Percentiles rank a stretch among this genome's conserved stretches.
These are phyloP conservation scores for Maudiozyma humilis DNA, from an alignment of 1,139 yeast species.

Conservation along the genomic window DNA sequence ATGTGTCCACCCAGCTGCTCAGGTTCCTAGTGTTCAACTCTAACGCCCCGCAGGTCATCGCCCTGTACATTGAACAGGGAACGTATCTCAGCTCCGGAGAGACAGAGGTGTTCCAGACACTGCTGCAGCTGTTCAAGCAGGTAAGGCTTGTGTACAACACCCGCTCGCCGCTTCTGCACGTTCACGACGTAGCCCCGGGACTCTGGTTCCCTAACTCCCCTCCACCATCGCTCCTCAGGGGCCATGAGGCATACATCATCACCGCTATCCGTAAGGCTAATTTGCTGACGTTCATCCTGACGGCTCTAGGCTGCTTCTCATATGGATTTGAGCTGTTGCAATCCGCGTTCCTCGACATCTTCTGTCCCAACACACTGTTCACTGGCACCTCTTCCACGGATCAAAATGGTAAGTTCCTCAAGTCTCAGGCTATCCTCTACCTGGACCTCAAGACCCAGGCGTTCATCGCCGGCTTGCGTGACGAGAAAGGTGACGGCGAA, in stretches of 20 bases:
- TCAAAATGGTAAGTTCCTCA: slow-evolving; percentile 46
- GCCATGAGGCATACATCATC: slow-evolving; percentile 50
- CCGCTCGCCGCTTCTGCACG: slow-evolving; percentile 58
- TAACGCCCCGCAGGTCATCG: slow-evolving; percentile 23
- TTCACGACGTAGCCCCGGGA: slow-evolving; percentile 45
- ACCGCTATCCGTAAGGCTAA: slow-evolving; percentile 75
- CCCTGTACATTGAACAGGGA: slow-evolving; percentile 15
- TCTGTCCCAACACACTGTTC: slow-evolving; percentile 53
- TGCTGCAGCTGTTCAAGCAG: slow-evolving; percentile 69
- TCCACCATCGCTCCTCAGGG: slow-evolving; percentile 50
- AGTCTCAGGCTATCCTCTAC: slow-evolving; percentile 70
- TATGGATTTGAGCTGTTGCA: slow-evolving; percentile 83
- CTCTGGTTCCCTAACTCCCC: slow-evolving; percentile 57
- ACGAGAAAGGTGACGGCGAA: slow-evolving; percentile 39
- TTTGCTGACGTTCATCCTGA: slow-evolving; percentile 76
- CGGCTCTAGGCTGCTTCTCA: slow-evolving; percentile 68
- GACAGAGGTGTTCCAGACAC: slow-evolving; percentile 64
- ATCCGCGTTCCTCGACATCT: slow-evolving; percentile 74
- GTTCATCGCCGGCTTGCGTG: slow-evolving; percentile 77
- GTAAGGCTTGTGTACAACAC: slow-evolving; percentile 54
- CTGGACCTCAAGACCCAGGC: slow-evolving; percentile 92
- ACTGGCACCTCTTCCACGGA: slow-evolving; percentile 14
- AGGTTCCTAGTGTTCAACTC: slow-evolving; percentile 25
- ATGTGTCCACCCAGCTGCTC: slow-evolving; percentile 26
- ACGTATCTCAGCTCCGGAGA: slow-evolving; percentile 33